These are phyloP conservation scores for Hypoxylon fuscum DNA, from an alignment of 495 filamentous ascomycete species.

Conservation along the genomic window DNA sequence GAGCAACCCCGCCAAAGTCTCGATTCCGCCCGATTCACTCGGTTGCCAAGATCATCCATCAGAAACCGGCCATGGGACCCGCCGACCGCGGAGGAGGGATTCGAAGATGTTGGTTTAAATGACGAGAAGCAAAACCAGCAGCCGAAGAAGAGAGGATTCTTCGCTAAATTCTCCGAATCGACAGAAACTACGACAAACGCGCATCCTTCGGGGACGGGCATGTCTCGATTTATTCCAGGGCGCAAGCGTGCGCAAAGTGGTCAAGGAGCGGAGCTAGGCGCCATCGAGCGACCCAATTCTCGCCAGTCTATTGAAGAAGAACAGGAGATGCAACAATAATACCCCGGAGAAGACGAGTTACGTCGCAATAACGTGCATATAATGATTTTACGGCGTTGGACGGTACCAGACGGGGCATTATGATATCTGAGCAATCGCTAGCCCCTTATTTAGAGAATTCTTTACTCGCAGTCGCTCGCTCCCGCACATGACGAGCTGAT, in stretches of 20 bases:
- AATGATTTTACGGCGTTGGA: slow-evolving; percentile 39
- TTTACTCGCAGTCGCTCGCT: slow-evolving; percentile 37
- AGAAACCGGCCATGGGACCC: slow-evolving; percentile 61
- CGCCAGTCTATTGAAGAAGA: slow-evolving; percentile 43
- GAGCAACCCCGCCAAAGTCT: slow-evolving; percentile 78
- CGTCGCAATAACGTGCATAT: slow-evolving; percentile 29
- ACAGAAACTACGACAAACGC: slow-evolving; percentile 50
- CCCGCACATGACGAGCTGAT: slow-evolving; percentile 20
- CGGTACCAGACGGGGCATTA: slow-evolving; percentile 35
- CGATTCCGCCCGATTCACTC: slow-evolving; percentile 71
- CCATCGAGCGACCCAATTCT: slow-evolving; percentile 56
- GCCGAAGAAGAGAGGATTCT: slow-evolving; percentile 82
- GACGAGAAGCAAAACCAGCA: slow-evolving; percentile 67
- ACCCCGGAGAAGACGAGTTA: slow-evolving; percentile 15
- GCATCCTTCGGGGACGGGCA: slow-evolving; percentile 48
- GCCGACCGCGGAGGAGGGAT: slow-evolving; percentile 75
- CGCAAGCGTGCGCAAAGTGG: slow-evolving; percentile 80
- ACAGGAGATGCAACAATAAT: slow-evolving; percentile 51
- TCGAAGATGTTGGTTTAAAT: slow-evolving; percentile 90
- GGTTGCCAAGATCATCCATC: slow-evolving; percentile 62
- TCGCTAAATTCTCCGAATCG: slow-evolving; percentile 80
- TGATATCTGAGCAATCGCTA: slow-evolving; percentile 41
- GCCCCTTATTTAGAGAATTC: slow-evolving; percentile 27
- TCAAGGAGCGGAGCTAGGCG: slow-evolving; percentile 72
- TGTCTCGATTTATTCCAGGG: slow-evolving; percentile 73